Evolutionary conservation across 352 stramenopile species (phyloP), one percentile per base, ranked within the genome.

Genomic region (Globisporangium perplexum): DNA sequence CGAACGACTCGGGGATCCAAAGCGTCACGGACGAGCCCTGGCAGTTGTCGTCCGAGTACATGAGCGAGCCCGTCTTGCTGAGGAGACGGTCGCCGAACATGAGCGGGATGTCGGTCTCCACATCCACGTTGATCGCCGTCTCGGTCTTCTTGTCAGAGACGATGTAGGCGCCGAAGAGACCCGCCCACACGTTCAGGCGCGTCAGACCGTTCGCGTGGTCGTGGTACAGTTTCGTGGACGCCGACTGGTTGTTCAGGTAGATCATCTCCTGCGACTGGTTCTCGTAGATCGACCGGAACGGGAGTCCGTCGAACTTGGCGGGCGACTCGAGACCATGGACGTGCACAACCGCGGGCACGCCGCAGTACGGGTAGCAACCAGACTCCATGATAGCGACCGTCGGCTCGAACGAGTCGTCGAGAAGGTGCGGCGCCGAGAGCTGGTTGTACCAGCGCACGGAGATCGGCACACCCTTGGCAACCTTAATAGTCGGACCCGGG

Each of bases 181-280:
- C 78, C 0, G 76, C 62, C 78, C 78, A 90, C 18, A 68, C 68
- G 41, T 86, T 90, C 23, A 90, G 60, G 18, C 78, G 72, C 8
- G 78, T 83, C 28, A 90, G 64, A 0, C 78, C 76, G 24, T 83
- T 82, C 14, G 76, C 74, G 55, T 90, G 78, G 61, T 89, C 76
- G 55, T 89, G 78, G 60, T 89, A 89, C 15, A 89, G 49, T 55
- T 87, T 87, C 42, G 78, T 87, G 7, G 73, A 67, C 3, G 71
- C 66, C 42, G 78, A 85, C 63, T 87, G 78, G 50, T 77, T 83
- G 76, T 89, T 89, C 26, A 77, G 55, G 61, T 89, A 87, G 2
- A 68, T 47, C 44, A 74, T 71, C 20, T 65, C 64, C 43, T 69
- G 68, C 23, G 59, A 80, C 58, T 87, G 78, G 69, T 89, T 89